Conservation (phyloP, 2,329 filamentous ascomycete genomes). For the Rhynchosporium secalis region DNA sequence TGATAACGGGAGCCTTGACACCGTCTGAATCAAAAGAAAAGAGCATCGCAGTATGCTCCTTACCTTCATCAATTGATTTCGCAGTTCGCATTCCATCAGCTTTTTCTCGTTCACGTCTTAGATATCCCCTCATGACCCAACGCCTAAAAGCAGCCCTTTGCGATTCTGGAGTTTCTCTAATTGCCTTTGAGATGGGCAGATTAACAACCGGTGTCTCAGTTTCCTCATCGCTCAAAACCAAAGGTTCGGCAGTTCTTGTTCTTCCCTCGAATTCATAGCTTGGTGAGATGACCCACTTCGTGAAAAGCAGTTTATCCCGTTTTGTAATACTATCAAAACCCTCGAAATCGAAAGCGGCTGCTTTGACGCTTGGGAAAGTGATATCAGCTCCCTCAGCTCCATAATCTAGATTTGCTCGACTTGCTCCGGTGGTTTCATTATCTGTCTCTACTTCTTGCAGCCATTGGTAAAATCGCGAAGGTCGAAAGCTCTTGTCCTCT, state of each 20-base stretch:
- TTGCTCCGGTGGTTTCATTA: not conserved
- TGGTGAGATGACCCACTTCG: not conserved
- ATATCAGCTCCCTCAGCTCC: not conserved
- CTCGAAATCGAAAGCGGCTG: conserved; percentile 14
- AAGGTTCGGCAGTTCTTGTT: not conserved
- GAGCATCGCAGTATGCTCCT: too few species aligned
- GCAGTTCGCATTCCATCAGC: too few species aligned
- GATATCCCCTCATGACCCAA: too few species aligned
- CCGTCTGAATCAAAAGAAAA: too few species aligned
- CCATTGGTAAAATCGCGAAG: too few species aligned
- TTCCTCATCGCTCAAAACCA: not conserved
- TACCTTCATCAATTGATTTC: too few species aligned
- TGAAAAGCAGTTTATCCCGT: not conserved
- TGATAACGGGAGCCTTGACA: too few species aligned
- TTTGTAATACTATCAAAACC: not conserved
- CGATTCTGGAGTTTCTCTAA: too few species aligned
- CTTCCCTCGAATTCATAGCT: not conserved
- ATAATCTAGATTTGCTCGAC: not conserved
- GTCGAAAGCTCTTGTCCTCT: not conserved
- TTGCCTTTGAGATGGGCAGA: not conserved
- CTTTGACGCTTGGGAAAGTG: not conserved
- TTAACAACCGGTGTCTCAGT: not conserved
- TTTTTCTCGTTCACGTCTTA: too few species aligned
- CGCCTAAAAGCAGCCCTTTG: too few species aligned
- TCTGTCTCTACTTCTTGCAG: too few species aligned